These are phyloP conservation scores for Bolboschoenoplectus hybrid DNA, from an alignment of 202 grass and related monocot genomes.

Conservation along the genomic window DNA sequence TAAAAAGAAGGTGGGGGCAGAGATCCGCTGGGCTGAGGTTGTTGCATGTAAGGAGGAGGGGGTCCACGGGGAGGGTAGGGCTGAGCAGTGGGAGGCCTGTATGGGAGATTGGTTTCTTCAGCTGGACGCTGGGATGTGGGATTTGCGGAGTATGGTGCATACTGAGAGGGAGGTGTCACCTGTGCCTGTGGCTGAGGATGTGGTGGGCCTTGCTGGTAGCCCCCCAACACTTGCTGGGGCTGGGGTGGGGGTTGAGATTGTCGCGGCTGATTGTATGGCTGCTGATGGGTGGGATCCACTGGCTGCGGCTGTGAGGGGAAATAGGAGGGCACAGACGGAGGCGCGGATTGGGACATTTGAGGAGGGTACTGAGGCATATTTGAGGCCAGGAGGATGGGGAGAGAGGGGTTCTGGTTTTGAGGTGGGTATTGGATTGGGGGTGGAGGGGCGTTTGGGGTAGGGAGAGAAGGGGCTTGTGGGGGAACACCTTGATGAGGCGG, in stretches of 20 bases:
- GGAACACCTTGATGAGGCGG: conserved; percentile 35
- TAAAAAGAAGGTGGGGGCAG: conserved; percentile 56
- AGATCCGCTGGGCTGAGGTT: conserved; percentile 27
- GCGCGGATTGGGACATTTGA: conserved; percentile 16
- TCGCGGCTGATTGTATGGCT: background rate
- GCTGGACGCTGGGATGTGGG: conserved; percentile 48
- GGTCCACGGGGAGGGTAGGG: conserved; percentile 50
- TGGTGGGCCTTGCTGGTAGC: conserved; percentile 29
- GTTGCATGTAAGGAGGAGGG: conserved; percentile 50
- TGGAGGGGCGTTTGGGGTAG: conserved; percentile 54
- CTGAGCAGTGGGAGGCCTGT: conserved; percentile 45
- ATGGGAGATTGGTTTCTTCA: conserved; percentile 55
- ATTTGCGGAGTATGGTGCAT: conserved; percentile 50
- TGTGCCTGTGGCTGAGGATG: conserved; percentile 41
- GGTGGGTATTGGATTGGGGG: conserved; percentile 27
- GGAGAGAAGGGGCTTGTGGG: conserved; percentile 37
- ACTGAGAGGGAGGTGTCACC: conserved; percentile 27
- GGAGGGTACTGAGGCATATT: conserved; percentile 27
- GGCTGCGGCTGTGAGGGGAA: conserved; percentile 19
- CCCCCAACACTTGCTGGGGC: conserved; percentile 38
- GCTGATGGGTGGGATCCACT: background rate
- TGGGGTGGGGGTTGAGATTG: conserved; percentile 52
- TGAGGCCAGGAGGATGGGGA: background rate
- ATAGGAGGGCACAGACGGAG: background rate
- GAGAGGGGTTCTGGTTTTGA: conserved; percentile 36